Conservation (phyloP, 768 basidiomycete species). For the Pleurotus ostreatus region DNA sequence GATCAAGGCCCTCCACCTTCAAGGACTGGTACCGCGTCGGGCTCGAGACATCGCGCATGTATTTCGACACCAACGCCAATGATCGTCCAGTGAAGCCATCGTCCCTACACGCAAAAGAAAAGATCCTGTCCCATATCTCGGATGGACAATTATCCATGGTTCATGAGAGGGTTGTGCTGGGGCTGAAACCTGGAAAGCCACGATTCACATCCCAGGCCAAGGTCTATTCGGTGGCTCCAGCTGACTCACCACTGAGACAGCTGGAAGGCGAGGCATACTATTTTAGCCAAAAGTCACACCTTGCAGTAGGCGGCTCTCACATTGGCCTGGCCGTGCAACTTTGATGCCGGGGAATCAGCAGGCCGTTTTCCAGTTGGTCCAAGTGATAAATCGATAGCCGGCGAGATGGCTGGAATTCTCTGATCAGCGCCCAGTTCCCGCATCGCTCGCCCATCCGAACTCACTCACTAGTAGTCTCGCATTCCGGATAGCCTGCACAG, state of each 20-base stretch:
- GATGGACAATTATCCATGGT: slow-evolving; percentile 9
- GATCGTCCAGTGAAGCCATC: slow-evolving; percentile 6
- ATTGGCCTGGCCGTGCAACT: background rate
- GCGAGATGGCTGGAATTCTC: no score
- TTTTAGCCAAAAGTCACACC: background rate
- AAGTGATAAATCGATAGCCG: no score
- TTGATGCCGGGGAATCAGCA: background rate
- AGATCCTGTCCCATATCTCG: background rate
- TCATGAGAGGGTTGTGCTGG: no score
- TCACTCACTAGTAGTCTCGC: no score
- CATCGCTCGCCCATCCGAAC: no score
- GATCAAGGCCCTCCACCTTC: background rate
- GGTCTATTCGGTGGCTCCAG: background rate
- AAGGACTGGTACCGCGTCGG: slow-evolving; percentile 14
- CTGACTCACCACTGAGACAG: background rate
- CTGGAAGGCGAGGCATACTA: background rate
- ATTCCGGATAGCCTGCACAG: no score
- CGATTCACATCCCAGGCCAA: background rate
- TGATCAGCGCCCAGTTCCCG: no score
- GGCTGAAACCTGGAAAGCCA: no score
- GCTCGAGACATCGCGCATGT: background rate
- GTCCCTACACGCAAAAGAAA: slow-evolving; percentile 2
- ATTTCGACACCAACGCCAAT: slow-evolving; percentile 1
- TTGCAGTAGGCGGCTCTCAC: background rate
- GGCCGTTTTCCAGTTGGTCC: no score